Percentiles rank a stretch among this genome's conserved stretches.
These are phyloP conservation scores for Mycosphaerella arachidis DNA, from an alignment of 2,329 filamentous ascomycete species.

Conservation along the genomic window DNA sequence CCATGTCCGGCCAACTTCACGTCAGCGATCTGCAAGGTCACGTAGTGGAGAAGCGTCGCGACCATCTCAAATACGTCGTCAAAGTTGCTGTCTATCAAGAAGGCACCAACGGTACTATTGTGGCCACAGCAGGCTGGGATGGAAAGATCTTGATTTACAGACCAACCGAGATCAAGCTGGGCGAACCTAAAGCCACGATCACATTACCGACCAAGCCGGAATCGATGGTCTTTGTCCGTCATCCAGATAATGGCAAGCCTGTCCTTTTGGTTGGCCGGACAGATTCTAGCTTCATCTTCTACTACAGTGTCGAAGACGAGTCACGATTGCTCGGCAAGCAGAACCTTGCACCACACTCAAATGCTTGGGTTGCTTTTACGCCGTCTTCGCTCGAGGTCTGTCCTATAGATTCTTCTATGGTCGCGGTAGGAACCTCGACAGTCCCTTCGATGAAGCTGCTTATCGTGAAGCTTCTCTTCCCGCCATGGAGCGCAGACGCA, in stretches of 20 bases:
- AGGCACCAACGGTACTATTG: slow-evolving; percentile 27
- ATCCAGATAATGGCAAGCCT: slow-evolving; percentile 45
- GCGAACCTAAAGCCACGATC: slow-evolving; percentile 41
- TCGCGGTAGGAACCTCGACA: slow-evolving; percentile 58
- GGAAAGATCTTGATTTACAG: slow-evolving; percentile 52
- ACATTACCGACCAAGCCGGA: slow-evolving; percentile 53
- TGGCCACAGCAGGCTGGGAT: slow-evolving; percentile 61
- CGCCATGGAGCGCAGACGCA: slow-evolving; percentile 29
- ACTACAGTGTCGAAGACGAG: slow-evolving; percentile 43
- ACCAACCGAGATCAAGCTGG: slow-evolving; percentile 25
- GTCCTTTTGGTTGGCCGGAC: slow-evolving; percentile 52
- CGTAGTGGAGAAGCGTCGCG: slow-evolving; percentile 47
- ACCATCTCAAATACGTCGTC: slow-evolving; percentile 58
- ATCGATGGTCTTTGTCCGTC: slow-evolving; percentile 50
- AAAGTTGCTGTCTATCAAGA: slow-evolving; percentile 44
- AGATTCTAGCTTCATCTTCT: slow-evolving; percentile 57
- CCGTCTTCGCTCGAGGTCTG: slow-evolving; percentile 54
- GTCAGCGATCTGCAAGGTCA: slow-evolving; percentile 42
- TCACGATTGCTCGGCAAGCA: slow-evolving; percentile 50
- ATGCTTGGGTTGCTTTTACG: slow-evolving; percentile 61
- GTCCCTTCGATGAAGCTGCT: slow-evolving; percentile 61
- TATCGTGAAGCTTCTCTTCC: slow-evolving; percentile 54
- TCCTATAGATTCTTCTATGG: slow-evolving; percentile 50
- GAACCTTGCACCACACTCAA: slow-evolving; percentile 59
- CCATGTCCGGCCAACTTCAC: slow-evolving; percentile 56